A percentile compares a stretch with the other conserved stretches of the same genome.
phyloP scores from a whole-genome alignment of 108 stramenopile species.

The Skeletonema tropicum region DNA sequence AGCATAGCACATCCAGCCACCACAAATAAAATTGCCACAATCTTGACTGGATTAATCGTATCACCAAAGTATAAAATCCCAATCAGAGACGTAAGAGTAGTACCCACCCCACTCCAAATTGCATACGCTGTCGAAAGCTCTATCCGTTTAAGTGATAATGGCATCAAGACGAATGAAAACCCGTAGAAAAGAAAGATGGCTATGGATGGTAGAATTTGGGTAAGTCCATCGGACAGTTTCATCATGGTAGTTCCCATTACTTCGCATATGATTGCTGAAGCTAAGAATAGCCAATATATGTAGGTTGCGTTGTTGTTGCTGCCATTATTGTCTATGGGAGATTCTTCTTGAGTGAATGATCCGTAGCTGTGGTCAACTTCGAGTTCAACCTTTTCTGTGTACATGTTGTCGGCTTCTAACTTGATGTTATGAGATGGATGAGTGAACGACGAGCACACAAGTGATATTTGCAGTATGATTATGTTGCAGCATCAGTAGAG shows the following conservation, averaged over 20 bases:
- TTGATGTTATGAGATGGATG: neutral
- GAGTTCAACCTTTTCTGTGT: neutral
- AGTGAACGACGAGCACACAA: too few relatives aligned
- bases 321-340: neutral
- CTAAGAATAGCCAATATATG: conserved; percentile 29
- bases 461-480: too few relatives aligned
- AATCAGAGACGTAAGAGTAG: conserved; percentile 18
- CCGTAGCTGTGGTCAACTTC: neutral
- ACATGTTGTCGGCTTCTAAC: neutral
- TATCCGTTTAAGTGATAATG: conserved; percentile 22
- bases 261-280: conserved; percentile 24
- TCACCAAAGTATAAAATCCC: conserved; percentile 28
- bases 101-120: conserved; percentile 38
- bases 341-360: neutral
- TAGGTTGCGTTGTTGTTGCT: neutral
- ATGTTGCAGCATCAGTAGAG: too few relatives aligned
- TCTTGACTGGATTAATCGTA: conserved; percentile 26
- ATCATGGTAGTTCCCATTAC: conserved; percentile 36
- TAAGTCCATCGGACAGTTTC: conserved; percentile 34
- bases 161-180: conserved; percentile 22
- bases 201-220: conserved; percentile 22
- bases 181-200: conserved; percentile 35
- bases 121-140: conserved; percentile 36
- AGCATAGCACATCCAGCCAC: conserved; percentile 27
- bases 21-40: conserved; percentile 18